Conservation (phyloP, 495 filamentous ascomycete species). For the Neurospora sp. region DNA sequence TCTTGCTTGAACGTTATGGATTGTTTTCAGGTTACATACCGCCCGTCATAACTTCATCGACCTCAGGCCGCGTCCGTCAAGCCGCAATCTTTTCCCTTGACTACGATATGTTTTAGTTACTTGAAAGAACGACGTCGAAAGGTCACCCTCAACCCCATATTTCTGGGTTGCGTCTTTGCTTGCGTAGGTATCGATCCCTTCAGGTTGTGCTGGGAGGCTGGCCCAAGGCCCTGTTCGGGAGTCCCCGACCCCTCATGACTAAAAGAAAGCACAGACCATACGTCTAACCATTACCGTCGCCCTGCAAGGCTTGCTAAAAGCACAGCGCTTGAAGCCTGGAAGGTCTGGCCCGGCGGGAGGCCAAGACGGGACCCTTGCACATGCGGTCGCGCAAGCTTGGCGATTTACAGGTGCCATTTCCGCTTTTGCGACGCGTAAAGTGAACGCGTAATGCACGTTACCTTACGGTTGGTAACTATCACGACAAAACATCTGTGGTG, state of each 20-base stretch:
- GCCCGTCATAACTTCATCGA: neutral
- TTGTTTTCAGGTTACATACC: neutral
- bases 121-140: neutral
- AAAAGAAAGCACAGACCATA: neutral
- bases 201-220: neutral
- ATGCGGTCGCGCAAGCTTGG: conserved; percentile 5
- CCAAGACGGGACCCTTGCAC: neutral
- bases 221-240: neutral
- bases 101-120: neutral
- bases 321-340: neutral
- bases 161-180: neutral
- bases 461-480: neutral
- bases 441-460: neutral
- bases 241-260: neutral
- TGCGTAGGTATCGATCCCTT: neutral
- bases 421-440: neutral
- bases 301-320: neutral
- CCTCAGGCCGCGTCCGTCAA: neutral
- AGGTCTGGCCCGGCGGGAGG: neutral
- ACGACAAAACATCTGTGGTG: neutral
- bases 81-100: neutral
- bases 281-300: neutral
- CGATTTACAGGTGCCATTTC: neutral
- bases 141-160: neutral
- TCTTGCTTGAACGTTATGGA: neutral